Conservation (phyloP, 2,329 filamentous ascomycete genomes). For the Leptographium wingfieldii region DNA sequence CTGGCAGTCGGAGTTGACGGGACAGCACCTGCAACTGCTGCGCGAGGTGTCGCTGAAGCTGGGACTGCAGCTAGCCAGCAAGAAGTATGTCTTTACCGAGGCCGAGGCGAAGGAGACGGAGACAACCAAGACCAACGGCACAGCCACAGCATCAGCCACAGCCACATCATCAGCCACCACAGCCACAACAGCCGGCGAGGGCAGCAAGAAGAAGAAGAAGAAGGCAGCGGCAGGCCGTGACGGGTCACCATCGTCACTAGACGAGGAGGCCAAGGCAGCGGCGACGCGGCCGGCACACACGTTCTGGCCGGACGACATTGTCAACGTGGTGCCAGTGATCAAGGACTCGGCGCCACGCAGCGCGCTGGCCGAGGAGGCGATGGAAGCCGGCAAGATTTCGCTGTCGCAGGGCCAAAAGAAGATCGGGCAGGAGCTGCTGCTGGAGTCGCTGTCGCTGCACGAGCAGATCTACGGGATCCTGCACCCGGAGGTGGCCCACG, state of each 20-base stretch:
- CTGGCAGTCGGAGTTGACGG: slow-evolving; percentile 55
- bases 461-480: slow-evolving; percentile 98
- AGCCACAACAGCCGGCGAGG: slow-evolving; percentile 23
- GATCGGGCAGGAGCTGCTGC: slow-evolving; percentile 83
- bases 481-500: slow-evolving; percentile 87
- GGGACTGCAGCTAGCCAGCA: slow-evolving; percentile 75
- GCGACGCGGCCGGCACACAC: slow-evolving; percentile 36
- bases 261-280: slow-evolving; percentile 24
- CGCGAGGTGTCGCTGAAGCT: slow-evolving; percentile 83
- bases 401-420: slow-evolving; percentile 91
- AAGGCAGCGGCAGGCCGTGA: slow-evolving; percentile 47
- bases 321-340: slow-evolving; percentile 87
- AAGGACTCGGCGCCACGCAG: slow-evolving; percentile 92
- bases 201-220: slow-evolving; percentile 45
- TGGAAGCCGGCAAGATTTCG: slow-evolving; percentile 94
- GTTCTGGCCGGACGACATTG: slow-evolving; percentile 72
- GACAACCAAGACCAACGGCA: slow-evolving; percentile 5
- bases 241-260: slow-evolving; percentile 33
- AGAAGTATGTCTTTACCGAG: slow-evolving; percentile 55
- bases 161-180: slow-evolving; percentile 12
- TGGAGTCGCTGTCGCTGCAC: slow-evolving; percentile 92
- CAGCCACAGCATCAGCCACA: slow-evolving; percentile 14
- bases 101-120: slow-evolving; percentile 17
- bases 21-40: slow-evolving; percentile 59
- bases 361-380: slow-evolving; percentile 81